Evolutionary conservation across 139 green algal genomes (phyloP).

Genomic region (Auxenochlorella protothecoides): DNA sequence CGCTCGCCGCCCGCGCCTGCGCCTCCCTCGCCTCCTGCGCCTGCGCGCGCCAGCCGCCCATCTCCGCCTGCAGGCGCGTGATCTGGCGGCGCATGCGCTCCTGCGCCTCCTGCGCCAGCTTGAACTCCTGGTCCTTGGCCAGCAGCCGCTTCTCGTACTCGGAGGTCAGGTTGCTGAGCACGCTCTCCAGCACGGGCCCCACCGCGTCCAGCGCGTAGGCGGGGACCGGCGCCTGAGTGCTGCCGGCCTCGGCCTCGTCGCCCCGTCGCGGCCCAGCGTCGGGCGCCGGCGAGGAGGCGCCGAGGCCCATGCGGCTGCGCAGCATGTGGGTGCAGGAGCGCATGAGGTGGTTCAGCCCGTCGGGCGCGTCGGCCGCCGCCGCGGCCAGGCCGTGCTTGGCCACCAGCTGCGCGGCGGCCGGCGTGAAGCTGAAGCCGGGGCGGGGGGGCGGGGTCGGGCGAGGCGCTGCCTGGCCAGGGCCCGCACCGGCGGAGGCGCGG

Average conservation of each 20-base stretch:
- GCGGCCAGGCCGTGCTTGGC: neutral
- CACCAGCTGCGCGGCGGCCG: neutral
- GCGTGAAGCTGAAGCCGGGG: conserved; percentile 12
- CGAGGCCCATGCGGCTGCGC: conserved; percentile 19
- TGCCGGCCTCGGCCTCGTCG: conserved; percentile 21
- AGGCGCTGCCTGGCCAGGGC: neutral
- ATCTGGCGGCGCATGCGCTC: conserved; percentile 18
- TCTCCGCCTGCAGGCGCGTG: conserved; percentile 16
- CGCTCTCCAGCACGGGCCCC: conserved; percentile 57
- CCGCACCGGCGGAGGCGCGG: neutral
- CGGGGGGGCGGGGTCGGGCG: neutral
- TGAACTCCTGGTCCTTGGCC: conserved; percentile 65
- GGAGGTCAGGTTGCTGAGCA: conserved; percentile 56
- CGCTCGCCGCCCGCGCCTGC: neutral
- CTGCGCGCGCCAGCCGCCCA: conserved; percentile 14
- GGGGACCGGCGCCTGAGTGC: too few relatives aligned
- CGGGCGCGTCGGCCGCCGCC: neutral
- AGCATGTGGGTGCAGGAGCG: conserved; percentile 22
- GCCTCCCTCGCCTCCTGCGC: conserved; percentile 2
- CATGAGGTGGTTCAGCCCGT: conserved; percentile 22
- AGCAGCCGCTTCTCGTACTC: conserved; percentile 79
- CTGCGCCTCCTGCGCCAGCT: conserved; percentile 21
- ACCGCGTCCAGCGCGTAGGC: conserved; percentile 43
- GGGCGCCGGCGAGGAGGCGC: conserved; percentile 11
- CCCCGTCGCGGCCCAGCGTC: neutral